These are phyloP conservation scores for Carex cristatella DNA, from an alignment of 176 grass and related monocot genomes.

Conservation along the genomic window DNA sequence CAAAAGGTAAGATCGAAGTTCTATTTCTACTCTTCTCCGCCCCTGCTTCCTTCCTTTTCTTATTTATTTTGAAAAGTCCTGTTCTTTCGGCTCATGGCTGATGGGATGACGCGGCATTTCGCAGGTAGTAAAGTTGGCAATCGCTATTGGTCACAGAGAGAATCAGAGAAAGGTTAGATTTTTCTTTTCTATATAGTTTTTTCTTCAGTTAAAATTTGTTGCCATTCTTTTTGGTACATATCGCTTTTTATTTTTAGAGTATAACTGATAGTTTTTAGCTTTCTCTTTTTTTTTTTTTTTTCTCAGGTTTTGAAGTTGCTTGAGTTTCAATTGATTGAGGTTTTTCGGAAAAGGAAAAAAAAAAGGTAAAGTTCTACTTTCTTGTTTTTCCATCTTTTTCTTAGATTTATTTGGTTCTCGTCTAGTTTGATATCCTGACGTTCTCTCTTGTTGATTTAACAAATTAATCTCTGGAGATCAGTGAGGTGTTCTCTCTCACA, in stretches of 20 bases:
- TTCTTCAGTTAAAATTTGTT: not conserved
- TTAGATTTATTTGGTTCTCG: not conserved
- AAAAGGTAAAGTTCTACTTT: conserved; percentile 1
- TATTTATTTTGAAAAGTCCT: not conserved
- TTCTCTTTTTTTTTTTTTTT: not conserved
- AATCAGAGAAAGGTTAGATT: not conserved
- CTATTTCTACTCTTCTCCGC: not conserved
- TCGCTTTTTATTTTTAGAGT: not conserved
- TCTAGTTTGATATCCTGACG: not conserved
- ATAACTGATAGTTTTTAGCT: not conserved
- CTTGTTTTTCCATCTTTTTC: not conserved
- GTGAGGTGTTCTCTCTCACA: not conserved
- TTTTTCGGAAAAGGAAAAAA: not conserved
- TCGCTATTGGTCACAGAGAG: not conserved
- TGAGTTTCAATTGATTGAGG: not conserved
- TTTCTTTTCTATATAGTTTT: not conserved
- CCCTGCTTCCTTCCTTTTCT: not conserved
- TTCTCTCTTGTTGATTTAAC: not conserved
- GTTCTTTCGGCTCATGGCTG: not conserved
- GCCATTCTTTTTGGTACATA: not conserved
- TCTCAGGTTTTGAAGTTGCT: not conserved
- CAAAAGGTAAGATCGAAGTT: not conserved
- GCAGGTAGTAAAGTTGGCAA: not conserved
- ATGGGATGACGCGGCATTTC: not conserved
- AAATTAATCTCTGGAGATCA: not conserved